Evolutionary conservation across 352 stramenopile genomes (phyloP), one percentile per base, ranked within the genome.

Genomic region (Phytophthora citrophthora): DNA sequence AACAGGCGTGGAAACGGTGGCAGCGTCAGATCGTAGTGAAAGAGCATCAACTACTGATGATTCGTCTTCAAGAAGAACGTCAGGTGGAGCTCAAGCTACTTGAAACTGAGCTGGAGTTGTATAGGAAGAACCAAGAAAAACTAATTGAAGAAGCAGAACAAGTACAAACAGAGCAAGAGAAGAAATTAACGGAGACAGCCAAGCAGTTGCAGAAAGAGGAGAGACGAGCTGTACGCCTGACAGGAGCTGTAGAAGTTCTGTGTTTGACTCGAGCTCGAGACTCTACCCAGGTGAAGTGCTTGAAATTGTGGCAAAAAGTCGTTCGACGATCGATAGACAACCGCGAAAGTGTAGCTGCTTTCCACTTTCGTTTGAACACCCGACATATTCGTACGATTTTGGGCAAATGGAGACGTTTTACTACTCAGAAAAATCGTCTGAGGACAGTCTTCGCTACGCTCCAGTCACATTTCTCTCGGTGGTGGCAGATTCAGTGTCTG

Each of bases 21-120:
- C 69, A 79, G 41, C 67, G 54, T 4, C 70, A 77, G 29, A 64
- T 72, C 13, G 50, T 71, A 4, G 16, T 77, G 15, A 71, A 63
- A 32, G 49, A 67, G 16, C 70, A 76, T 4, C 54, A 77, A 23
- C 10, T 63, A 23, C 36, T 71, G 29, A 59, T 74, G n/a, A 24
- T 55, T 16, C 51, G 40, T 18, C 18, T 71, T 15, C 49, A 61
- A 10, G 18, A 40, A 48, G 32, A 74, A 27, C 31, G 54, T 31
- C 39, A 58, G 6, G 18, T 26, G 11, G 48, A 60, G 32, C 11
- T 74, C 10, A 52, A 67, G 13, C 31, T 57, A 12, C 39, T 74
- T 41, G 36, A 56, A 15, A 41, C 50, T 1, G 62, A 55, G 11
- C 71, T 74, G 41, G 20, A 68, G 18, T 4, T 39, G 10, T 71